Conservation (phyloP, 352 stramenopile genomes). For the Globisporangium paddicum region DNA sequence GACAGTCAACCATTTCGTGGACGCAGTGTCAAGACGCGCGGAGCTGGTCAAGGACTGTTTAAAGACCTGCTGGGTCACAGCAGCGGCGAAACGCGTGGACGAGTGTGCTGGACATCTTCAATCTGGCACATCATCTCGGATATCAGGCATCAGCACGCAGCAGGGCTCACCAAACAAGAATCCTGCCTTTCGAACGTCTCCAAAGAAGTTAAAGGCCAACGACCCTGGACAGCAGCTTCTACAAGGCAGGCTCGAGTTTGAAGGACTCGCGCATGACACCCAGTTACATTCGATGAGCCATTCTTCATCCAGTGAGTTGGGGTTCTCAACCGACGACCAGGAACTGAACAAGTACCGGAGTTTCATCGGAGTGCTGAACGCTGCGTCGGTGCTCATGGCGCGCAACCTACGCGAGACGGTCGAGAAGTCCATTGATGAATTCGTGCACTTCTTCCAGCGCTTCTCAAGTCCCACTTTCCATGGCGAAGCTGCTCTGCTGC, state of each 20-base stretch:
- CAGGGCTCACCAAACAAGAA: conserved; percentile 5
- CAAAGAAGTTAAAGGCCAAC: conserved; percentile 17
- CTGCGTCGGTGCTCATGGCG: conserved; percentile 87
- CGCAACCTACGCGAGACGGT: conserved; percentile 82
- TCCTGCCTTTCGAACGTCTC: not conserved
- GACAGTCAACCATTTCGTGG: conserved; percentile 83
- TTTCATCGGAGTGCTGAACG: conserved; percentile 74
- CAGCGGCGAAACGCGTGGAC: conserved; percentile 63
- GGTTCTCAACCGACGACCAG: conserved; percentile 24
- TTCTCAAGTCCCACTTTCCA: conserved; percentile 51
- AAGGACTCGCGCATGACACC: conserved; percentile 22
- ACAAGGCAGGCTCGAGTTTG: conserved; percentile 45
- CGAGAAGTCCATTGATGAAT: conserved; percentile 72
- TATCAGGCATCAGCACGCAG: not conserved
- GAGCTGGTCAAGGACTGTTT: conserved; percentile 85
- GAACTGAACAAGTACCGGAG: conserved; percentile 41
- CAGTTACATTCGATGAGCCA: not conserved
- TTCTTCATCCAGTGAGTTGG: conserved; percentile 6
- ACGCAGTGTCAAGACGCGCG: conserved; percentile 66
- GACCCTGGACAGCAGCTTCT: conserved; percentile 29
- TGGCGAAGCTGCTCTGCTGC: conserved; percentile 53
- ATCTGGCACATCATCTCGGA: conserved; percentile 9
- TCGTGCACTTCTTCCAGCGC: conserved; percentile 72
- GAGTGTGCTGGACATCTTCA: conserved; percentile 49
- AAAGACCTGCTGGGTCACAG: conserved; percentile 77